phyloP scores from a whole-genome alignment of 257 asterid species.

The Gentiana dahurica region DNA sequence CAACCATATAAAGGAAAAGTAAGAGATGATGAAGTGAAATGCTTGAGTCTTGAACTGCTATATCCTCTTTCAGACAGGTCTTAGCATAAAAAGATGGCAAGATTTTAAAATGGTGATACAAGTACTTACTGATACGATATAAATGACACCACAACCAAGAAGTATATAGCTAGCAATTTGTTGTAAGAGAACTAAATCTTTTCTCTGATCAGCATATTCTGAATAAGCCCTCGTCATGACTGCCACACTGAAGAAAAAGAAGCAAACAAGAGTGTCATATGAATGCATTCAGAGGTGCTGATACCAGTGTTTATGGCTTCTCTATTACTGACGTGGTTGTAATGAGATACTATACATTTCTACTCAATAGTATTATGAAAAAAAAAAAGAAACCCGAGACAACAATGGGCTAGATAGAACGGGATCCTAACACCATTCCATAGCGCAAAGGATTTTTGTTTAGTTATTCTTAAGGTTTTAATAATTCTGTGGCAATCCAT shows the following conservation, averaged over 20 bases:
- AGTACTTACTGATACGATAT: slow-evolving; percentile 60
- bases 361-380: background rate
- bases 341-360: background rate
- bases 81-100: slow-evolving; percentile 1
- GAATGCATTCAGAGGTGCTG: background rate
- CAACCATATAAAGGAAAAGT: background rate
- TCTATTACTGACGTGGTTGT: background rate
- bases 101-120: slow-evolving; percentile 5
- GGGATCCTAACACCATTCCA: no score
- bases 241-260: slow-evolving; percentile 52
- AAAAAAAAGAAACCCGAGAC: no score
- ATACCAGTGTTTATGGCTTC: slow-evolving; percentile 1
- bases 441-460: no score
- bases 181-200: slow-evolving; percentile 68
- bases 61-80: no score
- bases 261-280: background rate
- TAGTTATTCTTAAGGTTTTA: no score
- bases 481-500: no score
- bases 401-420: no score
- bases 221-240: slow-evolving; percentile 98
- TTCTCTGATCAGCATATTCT: slow-evolving; percentile 39
- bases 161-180: slow-evolving; percentile 80
- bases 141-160: slow-evolving; percentile 68
- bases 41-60: no score
- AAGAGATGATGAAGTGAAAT: no score